phyloP scores from a whole-genome alignment of 768 basidiomycete genomes.

The Auricularia heimuer region DNA sequence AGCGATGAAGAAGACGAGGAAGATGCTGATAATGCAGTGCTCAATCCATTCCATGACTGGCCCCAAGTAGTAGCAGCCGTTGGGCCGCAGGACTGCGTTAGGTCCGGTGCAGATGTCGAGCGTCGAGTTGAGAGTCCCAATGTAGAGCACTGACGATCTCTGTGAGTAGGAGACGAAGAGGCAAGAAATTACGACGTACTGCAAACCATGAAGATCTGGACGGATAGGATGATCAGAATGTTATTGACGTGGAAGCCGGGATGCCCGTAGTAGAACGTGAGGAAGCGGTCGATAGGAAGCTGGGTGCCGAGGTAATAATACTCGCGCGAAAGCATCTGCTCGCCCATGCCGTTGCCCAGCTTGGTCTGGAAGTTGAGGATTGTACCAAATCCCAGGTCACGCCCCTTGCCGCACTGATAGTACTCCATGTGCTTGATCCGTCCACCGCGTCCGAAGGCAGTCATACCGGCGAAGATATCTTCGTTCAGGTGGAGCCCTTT shows the following conservation, averaged over 20 bases:
- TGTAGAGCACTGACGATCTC: conserved; percentile 59
- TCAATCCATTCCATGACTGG: conserved; percentile 98
- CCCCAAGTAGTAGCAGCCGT: conserved; percentile 93
- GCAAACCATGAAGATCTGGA: conserved; percentile 95
- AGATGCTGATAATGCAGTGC: conserved; percentile 93
- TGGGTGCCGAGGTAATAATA: conserved; percentile 99
- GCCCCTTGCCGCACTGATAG: conserved; percentile 98
- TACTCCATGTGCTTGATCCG: conserved; percentile 99
- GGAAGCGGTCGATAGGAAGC: conserved; percentile 93
- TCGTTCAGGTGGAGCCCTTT: conserved; percentile 98
- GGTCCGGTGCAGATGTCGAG: conserved; percentile 77
- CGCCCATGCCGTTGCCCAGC: conserved; percentile 99
- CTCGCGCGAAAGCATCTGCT: conserved; percentile 98
- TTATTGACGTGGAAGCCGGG: conserved; percentile 99
- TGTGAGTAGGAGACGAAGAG: background rate
- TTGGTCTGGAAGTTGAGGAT: conserved; percentile 99
- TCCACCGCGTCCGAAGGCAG: conserved; percentile 93
- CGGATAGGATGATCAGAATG: conserved; percentile 95
- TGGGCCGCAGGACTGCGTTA: conserved; percentile 64
- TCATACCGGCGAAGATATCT: conserved; percentile 99
- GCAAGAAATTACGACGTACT: conserved; percentile 38
- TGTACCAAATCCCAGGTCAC: conserved; percentile 98
- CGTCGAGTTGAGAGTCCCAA: conserved; percentile 94
- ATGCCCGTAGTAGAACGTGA: conserved; percentile 99
- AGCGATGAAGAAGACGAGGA: conserved; percentile 97